Conservation (phyloP, 495 filamentous ascomycete genomes). For the Aspergillus sclerotioniger region DNA sequence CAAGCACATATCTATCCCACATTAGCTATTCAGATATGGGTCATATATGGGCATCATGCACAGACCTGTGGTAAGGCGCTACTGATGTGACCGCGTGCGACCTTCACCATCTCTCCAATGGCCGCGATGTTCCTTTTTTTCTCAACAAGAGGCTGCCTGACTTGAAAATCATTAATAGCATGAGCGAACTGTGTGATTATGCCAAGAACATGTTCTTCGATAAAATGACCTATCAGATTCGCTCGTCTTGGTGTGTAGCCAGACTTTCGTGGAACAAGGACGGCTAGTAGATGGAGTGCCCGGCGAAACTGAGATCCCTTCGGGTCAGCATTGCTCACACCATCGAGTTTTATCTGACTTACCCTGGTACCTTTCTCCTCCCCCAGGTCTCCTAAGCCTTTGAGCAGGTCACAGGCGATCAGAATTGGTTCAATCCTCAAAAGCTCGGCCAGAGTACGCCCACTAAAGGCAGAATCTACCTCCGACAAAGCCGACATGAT, state of each 20-base stretch:
- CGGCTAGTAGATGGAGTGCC: slow-evolving; percentile 67
- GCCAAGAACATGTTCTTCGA: slow-evolving; percentile 83
- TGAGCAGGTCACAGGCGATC: slow-evolving; percentile 80
- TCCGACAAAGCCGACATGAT: slow-evolving; percentile 65
- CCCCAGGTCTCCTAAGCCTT: slow-evolving; percentile 68
- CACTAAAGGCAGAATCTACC: slow-evolving; percentile 65
- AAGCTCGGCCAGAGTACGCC: slow-evolving; percentile 62
- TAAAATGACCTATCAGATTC: slow-evolving; percentile 67
- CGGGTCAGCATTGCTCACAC: slow-evolving; percentile 20
- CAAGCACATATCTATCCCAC: slow-evolving; percentile 72
- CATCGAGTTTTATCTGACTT: slow-evolving; percentile 13
- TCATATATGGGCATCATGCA: background rate
- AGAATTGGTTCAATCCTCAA: slow-evolving; percentile 72
- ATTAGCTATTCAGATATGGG: slow-evolving; percentile 9
- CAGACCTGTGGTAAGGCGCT: slow-evolving; percentile 82
- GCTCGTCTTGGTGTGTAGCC: slow-evolving; percentile 49
- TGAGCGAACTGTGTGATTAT: slow-evolving; percentile 81
- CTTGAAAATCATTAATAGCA: slow-evolving; percentile 69
- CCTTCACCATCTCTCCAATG: slow-evolving; percentile 81
- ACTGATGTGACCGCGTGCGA: slow-evolving; percentile 65
- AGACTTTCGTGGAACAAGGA: slow-evolving; percentile 56
- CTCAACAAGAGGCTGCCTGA: slow-evolving; percentile 58
- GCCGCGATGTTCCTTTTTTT: slow-evolving; percentile 73
- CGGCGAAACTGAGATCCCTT: slow-evolving; percentile 51
- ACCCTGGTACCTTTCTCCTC: slow-evolving; percentile 59